A percentile compares a stretch with the other conserved stretches of the same genome.
Conservation (phyloP, 768 basidiomycete genomes). For the Termitomyces sp. region DNA sequence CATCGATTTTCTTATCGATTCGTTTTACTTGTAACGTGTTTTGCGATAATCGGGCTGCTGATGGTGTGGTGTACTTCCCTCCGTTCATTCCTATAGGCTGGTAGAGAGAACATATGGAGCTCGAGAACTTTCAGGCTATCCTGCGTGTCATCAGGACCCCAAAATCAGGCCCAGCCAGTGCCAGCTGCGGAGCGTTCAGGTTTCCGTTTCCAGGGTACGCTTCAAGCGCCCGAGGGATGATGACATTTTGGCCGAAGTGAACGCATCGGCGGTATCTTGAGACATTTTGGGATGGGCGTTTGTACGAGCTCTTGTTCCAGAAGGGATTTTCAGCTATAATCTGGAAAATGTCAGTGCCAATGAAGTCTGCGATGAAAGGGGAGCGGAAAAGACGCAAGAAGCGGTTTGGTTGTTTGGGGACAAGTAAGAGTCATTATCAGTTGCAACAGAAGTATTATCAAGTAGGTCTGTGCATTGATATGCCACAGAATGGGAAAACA, state of each 20-base stretch:
- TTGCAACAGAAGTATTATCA: too few relatives aligned
- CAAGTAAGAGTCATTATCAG: too few relatives aligned
- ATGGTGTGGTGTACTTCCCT: neutral
- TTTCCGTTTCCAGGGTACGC: neutral
- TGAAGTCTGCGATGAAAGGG: too few relatives aligned
- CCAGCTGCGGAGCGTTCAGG: neutral
- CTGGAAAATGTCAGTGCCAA: neutral
- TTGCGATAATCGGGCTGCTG: neutral
- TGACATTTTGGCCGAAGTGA: neutral
- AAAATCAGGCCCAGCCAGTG: neutral
- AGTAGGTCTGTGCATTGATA: too few relatives aligned
- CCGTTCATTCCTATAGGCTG: neutral
- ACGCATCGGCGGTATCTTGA: neutral
- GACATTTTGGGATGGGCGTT: neutral
- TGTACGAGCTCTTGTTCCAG: neutral
- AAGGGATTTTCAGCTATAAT: neutral
- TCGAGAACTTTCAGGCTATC: neutral
- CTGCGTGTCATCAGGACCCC: neutral
- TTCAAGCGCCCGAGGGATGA: too few relatives aligned
- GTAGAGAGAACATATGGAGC: neutral
- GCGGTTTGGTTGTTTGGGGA: neutral
- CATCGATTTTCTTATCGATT: neutral
- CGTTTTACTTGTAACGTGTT: neutral
- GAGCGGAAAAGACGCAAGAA: neutral
- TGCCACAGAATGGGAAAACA: too few relatives aligned